Base-by-base conservation (phyloP, 352 stramenopile species). In the Globisporangium cylindrosporum region DNA sequence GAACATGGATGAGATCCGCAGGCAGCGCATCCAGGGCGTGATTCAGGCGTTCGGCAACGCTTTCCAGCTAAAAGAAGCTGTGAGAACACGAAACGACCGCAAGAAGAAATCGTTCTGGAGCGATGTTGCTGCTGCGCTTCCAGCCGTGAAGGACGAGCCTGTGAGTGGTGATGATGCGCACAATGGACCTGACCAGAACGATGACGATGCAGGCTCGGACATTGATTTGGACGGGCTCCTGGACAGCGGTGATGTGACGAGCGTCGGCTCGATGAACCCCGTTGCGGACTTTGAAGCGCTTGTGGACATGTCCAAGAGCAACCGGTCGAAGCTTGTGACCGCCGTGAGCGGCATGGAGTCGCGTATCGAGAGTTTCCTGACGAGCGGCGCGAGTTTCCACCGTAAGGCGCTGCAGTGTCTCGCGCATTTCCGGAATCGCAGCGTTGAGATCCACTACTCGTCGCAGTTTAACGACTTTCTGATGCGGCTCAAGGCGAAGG, bases 21-120 rank as follows among this genome's bases (percentile, higher is more conserved):
- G 78, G 58, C 64, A 80, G 29, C 78, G 76, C 51, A 81, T 93
- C 25, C 74, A 79, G 15, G 76, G 71, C 20, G 69, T 91, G 49
- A 89, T 95, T 54, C 76, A 91, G 41, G 68, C 58, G 34, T 95
- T 95, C 69, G 79, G 86, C 9, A 78, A 91, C 36, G 77, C 82
- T 51, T 95, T 95, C 68, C 76, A 89, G 60, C 62, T 95, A 25
- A 91, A 90, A 60, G 82, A 93, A 62, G 87, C 87, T 0, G 79
- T 92, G 1, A 87, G 91, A 64, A 83, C 81, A 43, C 77, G 82
- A 55, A 78, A 74, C 34, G 80, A 82, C 56, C 69, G 74, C 29
- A 93, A 91, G 78, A 93, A 92, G 64, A 89, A 88, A 56, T 74
- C 76, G 7, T 95, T 93, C 59, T 95, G 85, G 87, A 95, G 87